Evolutionary conservation across 2,329 filamentous ascomycete genomes (phyloP).

Genomic region (Diaporthe amygdali): DNA sequence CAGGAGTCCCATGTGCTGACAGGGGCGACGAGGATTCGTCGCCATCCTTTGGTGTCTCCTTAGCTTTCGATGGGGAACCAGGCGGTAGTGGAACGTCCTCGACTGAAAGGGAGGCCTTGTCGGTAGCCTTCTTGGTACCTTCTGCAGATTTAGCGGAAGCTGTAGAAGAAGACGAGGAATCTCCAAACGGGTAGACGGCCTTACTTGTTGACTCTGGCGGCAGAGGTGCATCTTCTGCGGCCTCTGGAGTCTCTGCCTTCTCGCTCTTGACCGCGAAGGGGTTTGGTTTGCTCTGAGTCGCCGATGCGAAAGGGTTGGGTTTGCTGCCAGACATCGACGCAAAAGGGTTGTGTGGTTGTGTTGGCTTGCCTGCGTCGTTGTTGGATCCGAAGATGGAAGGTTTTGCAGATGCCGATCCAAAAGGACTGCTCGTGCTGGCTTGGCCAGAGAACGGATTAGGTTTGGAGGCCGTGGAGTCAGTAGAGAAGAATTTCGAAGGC

Average conservation of each 20-base stretch:
- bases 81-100: slow-evolving; percentile 36
- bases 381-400: slow-evolving; percentile 27
- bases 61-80: slow-evolving; percentile 40
- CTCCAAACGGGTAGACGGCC: slow-evolving; percentile 51
- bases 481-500: slow-evolving; percentile 35
- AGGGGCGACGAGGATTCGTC: not conserved
- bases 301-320: slow-evolving; percentile 9
- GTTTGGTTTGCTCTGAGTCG: slow-evolving; percentile 4
- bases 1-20: slow-evolving; percentile 21
- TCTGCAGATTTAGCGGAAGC: slow-evolving; percentile 43
- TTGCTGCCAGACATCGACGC: not conserved
- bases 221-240: slow-evolving; percentile 45
- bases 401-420: slow-evolving; percentile 22
- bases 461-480: not conserved
- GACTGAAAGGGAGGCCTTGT: slow-evolving; percentile 22
- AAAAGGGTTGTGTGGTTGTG: slow-evolving; percentile 26
- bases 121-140: slow-evolving; percentile 28
- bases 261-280: slow-evolving; percentile 31
- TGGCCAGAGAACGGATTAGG: slow-evolving; percentile 20
- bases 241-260: slow-evolving; percentile 40
- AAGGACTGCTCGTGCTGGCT: slow-evolving; percentile 26
- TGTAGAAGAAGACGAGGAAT: slow-evolving; percentile 58
- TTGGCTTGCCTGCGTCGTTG: slow-evolving; percentile 27
- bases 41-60: slow-evolving; percentile 32
- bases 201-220: slow-evolving; percentile 63